phyloP scores from a whole-genome alignment of 345 rosid genomes.

The Ricinus communis region DNA sequence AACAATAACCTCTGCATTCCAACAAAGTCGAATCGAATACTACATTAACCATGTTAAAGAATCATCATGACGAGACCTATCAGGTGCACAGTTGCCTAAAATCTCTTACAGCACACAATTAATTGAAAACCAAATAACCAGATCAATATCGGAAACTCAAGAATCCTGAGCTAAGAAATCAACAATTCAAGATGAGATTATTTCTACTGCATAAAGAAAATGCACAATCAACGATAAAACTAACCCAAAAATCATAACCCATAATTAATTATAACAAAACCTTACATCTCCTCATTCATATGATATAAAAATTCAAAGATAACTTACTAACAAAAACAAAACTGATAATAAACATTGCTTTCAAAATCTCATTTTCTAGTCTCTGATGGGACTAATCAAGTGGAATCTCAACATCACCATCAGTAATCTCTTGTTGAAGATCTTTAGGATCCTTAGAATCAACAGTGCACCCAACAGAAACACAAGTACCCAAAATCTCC shows the following conservation, averaged over 20 bases:
- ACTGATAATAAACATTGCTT: constrained; percentile 26
- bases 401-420: constrained; percentile 25
- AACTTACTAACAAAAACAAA: constrained; percentile 23
- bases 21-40: no score
- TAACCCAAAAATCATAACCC: constrained; percentile 8
- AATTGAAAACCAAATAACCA: no score
- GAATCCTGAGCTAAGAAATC: no score
- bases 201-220: no score
- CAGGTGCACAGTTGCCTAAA: no score
- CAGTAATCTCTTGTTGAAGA: constrained; percentile 20
- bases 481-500: constrained; percentile 23
- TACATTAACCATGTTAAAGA: no score
- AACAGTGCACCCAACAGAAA: constrained; percentile 24
- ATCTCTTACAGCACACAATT: no score
- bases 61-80: no score
- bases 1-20: no score
- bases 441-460: constrained; percentile 23
- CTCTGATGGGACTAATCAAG: not conserved
- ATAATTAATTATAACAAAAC: constrained; percentile 10
- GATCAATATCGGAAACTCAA: no score
- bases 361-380: not conserved
- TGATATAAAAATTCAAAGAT: constrained; percentile 13
- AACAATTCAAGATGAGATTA: no score
- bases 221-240: no score
- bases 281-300: constrained; percentile 27